These are phyloP conservation scores for Rhizoclosmatium sp. DNA, from an alignment of 192 early-diverging fungal genomes.

Conservation along the genomic window DNA sequence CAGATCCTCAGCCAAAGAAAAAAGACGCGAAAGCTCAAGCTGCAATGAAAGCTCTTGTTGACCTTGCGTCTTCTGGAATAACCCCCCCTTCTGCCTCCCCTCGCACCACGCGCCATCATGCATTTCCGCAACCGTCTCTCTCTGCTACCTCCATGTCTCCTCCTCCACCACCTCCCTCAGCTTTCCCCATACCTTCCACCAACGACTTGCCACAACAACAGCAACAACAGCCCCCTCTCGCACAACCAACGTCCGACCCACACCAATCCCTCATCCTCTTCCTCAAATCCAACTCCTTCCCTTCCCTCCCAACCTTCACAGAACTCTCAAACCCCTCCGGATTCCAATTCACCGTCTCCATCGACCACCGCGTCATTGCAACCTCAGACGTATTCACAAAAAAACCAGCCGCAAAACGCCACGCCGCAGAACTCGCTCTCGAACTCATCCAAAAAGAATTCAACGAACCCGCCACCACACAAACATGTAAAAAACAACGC, in stretches of 20 bases:
- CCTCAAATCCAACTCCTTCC: background rate
- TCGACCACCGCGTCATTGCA: slow-evolving; percentile 7
- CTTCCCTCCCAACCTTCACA: background rate
- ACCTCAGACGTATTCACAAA: background rate
- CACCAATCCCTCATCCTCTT: background rate
- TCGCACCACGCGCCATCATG: background rate
- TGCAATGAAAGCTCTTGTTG: background rate
- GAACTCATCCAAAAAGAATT: background rate
- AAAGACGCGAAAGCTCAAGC: slow-evolving; percentile 27
- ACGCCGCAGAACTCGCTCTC: background rate
- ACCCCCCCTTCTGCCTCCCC: background rate
- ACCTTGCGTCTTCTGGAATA: background rate
- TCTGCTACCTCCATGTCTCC: background rate
- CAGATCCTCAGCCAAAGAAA: slow-evolving; percentile 1
- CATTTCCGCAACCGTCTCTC: background rate
- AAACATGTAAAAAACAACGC: background rate
- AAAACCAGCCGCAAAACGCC: background rate
- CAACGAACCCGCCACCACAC: background rate
- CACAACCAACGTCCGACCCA: background rate
- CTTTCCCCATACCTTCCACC: background rate
- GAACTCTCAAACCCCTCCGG: background rate
- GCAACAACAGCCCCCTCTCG: too few species aligned
- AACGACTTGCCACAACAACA: too few species aligned
- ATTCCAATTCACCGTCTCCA: slow-evolving; percentile 10
- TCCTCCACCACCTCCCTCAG: background rate